phyloP scores from a whole-genome alignment of 164 flowering plant genomes.

The Stephania cephalantha region DNA sequence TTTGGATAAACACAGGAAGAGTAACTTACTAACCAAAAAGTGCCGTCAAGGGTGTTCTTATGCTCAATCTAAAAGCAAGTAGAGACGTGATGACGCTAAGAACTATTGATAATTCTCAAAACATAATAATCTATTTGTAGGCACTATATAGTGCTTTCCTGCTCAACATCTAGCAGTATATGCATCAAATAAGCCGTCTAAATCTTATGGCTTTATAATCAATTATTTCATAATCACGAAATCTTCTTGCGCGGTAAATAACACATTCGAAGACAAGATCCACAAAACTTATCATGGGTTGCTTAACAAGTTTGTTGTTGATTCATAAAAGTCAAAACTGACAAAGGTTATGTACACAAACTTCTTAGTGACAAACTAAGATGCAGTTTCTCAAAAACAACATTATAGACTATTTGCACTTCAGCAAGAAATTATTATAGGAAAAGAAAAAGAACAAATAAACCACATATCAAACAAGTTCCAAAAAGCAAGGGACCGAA shows the following conservation, averaged over 20 bases:
- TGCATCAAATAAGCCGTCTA: background rate
- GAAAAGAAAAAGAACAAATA: background rate
- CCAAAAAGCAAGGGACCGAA: slow-evolving; percentile 14
- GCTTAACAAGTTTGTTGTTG: background rate
- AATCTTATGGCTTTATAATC: background rate
- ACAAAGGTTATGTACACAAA: slow-evolving; percentile 24
- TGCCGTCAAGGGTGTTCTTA: no score
- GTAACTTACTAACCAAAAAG: no score
- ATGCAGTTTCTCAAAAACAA: background rate
- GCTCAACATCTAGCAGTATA: background rate
- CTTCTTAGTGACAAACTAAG: slow-evolving; percentile 15
- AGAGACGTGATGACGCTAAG: no score
- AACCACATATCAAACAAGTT: background rate
- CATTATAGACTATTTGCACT: slow-evolving; percentile 10
- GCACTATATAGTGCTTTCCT: background rate
- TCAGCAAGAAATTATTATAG: background rate
- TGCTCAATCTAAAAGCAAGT: no score
- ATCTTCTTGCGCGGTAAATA: background rate
- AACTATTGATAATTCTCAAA: no score
- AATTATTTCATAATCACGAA: background rate
- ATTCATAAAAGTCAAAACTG: slow-evolving; percentile 17
- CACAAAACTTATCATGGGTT: background rate
- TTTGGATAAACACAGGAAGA: no score
- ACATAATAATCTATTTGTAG: no score
- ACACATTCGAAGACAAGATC: background rate